Percentiles rank a stretch among this genome's conserved stretches.
Evolutionary conservation across 768 basidiomycete genomes (phyloP).

Genomic region (Auriscalpium orientale): DNA sequence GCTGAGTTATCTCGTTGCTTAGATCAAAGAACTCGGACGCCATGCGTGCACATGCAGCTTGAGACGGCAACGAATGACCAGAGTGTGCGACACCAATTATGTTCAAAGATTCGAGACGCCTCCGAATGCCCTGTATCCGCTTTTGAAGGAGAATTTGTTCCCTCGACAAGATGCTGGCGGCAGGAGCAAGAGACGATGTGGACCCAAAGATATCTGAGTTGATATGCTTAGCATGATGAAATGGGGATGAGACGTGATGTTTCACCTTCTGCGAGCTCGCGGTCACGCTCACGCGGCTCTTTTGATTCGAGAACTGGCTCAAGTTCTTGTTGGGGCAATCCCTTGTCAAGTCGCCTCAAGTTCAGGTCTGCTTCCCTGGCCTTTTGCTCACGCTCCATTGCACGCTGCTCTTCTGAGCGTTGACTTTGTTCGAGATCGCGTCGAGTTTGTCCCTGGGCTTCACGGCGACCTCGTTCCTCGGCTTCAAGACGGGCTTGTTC

Average conservation of each 20-base stretch:
- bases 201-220: conserved; percentile 2
- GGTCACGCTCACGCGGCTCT: not conserved
- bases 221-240: not conserved
- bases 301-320: not conserved
- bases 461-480: not conserved
- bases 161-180: not conserved
- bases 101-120: conserved; percentile 51
- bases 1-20: conserved; percentile 32
- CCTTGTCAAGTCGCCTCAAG: too few species aligned
- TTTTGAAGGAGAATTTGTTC: conserved; percentile 40
- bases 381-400: too few species aligned
- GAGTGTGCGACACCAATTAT: conserved; percentile 46
- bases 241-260: not conserved
- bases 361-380: too few species aligned
- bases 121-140: conserved; percentile 47
- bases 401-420: too few species aligned
- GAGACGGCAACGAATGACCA: conserved; percentile 40
- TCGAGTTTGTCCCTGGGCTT: not conserved
- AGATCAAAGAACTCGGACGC: conserved; percentile 40
- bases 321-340: too few species aligned
- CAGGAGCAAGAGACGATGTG: not conserved
- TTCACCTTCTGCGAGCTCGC: not conserved
- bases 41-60: conserved; percentile 40
- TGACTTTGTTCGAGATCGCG: not conserved
- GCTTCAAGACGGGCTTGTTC: not conserved